phyloP scores from a whole-genome alignment of 192 early-diverging fungal genomes.

The Chytriomyces confervae region DNA sequence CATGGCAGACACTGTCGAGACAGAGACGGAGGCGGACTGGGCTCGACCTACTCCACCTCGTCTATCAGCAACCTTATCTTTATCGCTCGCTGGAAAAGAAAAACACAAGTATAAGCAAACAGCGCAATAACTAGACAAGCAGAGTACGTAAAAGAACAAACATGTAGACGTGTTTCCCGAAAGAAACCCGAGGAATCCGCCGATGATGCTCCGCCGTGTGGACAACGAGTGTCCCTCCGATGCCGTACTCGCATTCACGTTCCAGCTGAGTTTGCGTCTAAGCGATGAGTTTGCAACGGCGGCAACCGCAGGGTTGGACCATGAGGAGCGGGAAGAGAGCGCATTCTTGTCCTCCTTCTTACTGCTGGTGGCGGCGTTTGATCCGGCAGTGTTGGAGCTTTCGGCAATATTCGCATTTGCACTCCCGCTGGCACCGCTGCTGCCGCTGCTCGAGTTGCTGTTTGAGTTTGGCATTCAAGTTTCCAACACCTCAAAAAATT shows the following conservation, averaged over 20 bases:
- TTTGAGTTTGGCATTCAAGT: neutral
- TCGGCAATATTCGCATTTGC: neutral
- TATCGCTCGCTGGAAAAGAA: too few relatives aligned
- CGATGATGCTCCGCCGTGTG: constrained; percentile 2
- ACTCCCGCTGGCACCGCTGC: neutral
- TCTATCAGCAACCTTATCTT: too few relatives aligned
- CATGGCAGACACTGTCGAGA: too few relatives aligned
- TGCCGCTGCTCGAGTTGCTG: neutral
- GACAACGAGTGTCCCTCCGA: neutral
- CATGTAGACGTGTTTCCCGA: neutral
- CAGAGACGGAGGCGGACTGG: too few relatives aligned
- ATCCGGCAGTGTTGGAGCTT: neutral
- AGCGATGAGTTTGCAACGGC: neutral
- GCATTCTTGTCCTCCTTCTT: too few relatives aligned
- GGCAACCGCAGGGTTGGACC: neutral
- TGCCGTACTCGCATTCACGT: neutral
- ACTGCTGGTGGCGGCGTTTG: neutral
- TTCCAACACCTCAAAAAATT: too few relatives aligned
- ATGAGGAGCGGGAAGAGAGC: neutral
- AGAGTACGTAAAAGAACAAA: too few relatives aligned
- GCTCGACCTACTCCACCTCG: too few relatives aligned
- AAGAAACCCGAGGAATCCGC: constrained; percentile 8
- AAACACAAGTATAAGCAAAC: too few relatives aligned
- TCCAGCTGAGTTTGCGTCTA: constrained; percentile 31
- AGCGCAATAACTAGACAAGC: too few relatives aligned